phyloP scores from a whole-genome alignment of 1,284 basidiomycete species.

The Austroboletus olivaceoglutinosus region DNA sequence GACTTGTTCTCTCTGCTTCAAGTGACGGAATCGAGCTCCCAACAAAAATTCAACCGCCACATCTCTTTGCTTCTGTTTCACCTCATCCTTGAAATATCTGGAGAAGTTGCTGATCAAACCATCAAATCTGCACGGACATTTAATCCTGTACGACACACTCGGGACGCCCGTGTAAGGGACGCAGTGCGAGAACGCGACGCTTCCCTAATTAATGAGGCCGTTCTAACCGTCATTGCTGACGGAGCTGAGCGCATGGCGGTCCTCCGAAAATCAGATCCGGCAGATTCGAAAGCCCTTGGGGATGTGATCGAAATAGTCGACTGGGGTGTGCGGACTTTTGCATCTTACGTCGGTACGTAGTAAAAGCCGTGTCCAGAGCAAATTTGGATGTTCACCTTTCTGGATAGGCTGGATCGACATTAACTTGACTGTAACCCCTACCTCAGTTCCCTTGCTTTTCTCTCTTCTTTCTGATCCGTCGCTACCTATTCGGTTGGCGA shows the following conservation, averaged over 20 bases:
- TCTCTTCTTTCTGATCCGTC: slow-evolving; percentile 80
- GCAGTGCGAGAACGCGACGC: slow-evolving; percentile 91
- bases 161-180: slow-evolving; percentile 84
- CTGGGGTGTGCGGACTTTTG: slow-evolving; percentile 87
- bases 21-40: slow-evolving; percentile 52
- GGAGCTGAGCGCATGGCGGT: slow-evolving; percentile 59
- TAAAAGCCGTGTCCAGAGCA: background rate
- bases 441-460: slow-evolving; percentile 85
- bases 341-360: slow-evolving; percentile 88
- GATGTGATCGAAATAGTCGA: slow-evolving; percentile 80
- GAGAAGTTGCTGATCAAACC: slow-evolving; percentile 89
- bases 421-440: slow-evolving; percentile 89
- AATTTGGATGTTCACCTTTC: slow-evolving; percentile 9
- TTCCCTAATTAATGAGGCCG: slow-evolving; percentile 80
- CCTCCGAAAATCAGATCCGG: slow-evolving; percentile 50
- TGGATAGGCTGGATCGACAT: slow-evolving; percentile 95
- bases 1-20: slow-evolving; percentile 77
- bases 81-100: slow-evolving; percentile 86
- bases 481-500: slow-evolving; percentile 78
- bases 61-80: slow-evolving; percentile 85
- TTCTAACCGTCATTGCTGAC: slow-evolving; percentile 81
- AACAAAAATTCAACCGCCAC: slow-evolving; percentile 69
- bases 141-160: slow-evolving; percentile 64
- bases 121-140: slow-evolving; percentile 81
- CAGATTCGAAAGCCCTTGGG: slow-evolving; percentile 49